Base-by-base conservation (phyloP, 768 basidiomycete species). In the Tricholoma sp. region DNA sequence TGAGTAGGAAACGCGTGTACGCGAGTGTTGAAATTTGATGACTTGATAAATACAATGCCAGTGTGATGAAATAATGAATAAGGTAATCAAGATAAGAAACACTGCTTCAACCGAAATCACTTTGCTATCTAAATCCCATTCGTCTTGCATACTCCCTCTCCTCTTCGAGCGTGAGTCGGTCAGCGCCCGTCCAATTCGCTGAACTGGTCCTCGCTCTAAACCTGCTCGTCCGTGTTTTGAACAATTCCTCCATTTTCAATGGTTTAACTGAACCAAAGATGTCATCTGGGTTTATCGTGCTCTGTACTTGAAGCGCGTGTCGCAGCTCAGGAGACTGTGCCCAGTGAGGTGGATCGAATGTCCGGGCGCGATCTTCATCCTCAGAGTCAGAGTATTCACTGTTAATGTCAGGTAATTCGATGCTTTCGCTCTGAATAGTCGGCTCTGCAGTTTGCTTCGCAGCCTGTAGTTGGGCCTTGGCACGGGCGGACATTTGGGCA, bases 311-410 rank as follows among this genome's bases (percentile, higher is more conserved):
- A 53, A 98, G 78, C 2, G 91, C 90, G 57, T 86, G 81, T 12
- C 84, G 79, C 29, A 98, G 80, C 64, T 89, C 86, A 10, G 94
- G 94, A 24, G 91, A 93, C 67, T 95, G 91, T 1, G 94, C 92
- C 96, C 96, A 98, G 20, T 82, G 77, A 2, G 92, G 91, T 57
- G 86, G 82, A 63, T 86, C 80, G 61, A 84, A 86, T n/a, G 83
- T 84, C 60, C 82, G 77, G 41, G 80, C 79, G 17, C 88, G 83
- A 61, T 87, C 85, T 68, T 95, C 94, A 61, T 95, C 93, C 45
- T 94, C 96, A 4, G 94, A 97, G 70, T 95, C 91, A 5, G 94
- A 97, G 71, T 98, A 98, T 65, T 98, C 96, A 72, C 91, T 94
- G 64, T 94, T 89, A 66, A 97, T 94, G 47, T 98, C 96, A 0